A percentile compares a stretch with the other conserved stretches of the same genome.
Evolutionary conservation across 208 protist genomes (phyloP).

Genomic region (Vickermania spadyakhi): DNA sequence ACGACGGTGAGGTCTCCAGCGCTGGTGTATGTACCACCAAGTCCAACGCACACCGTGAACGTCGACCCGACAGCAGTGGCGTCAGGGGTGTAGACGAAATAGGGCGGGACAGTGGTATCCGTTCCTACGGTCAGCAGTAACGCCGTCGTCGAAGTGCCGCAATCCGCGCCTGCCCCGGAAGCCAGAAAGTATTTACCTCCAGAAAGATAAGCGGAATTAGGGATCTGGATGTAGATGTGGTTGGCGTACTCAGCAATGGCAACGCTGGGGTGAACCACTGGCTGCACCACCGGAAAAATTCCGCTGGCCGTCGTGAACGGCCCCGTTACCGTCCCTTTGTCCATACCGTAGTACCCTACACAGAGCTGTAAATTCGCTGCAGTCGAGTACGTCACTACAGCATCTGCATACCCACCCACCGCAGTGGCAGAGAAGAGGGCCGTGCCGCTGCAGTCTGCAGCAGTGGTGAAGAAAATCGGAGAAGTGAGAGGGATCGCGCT

Average conservation of each 20-base stretch:
- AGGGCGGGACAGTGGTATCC: constrained; percentile 7
- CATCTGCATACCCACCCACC: no score
- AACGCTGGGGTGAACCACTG: constrained; percentile 14
- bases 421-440: constrained; percentile 24
- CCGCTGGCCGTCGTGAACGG: constrained; percentile 16
- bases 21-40: constrained; percentile 6
- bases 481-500: constrained; percentile 5
- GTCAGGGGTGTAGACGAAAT: constrained; percentile 12
- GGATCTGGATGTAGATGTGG: constrained; percentile 30
- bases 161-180: constrained; percentile 4
- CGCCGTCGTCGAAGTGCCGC: constrained; percentile 1
- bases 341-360: constrained; percentile 38
- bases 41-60: constrained; percentile 28
- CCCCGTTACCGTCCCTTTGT: constrained; percentile 11
- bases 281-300: constrained; percentile 5
- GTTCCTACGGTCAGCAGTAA: constrained; percentile 11
- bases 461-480: constrained; percentile 21
- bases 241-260: constrained; percentile 19
- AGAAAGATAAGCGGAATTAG: constrained; percentile 19
- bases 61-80: constrained; percentile 5
- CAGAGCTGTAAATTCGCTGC: constrained; percentile 25
- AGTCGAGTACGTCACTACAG: constrained; percentile 14
- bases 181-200: constrained; percentile 15
- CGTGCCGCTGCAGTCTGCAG: constrained; percentile 15
- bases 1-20: constrained; percentile 24